Conservation (phyloP, 306 rosid species). For the Quercus cerris region DNA sequence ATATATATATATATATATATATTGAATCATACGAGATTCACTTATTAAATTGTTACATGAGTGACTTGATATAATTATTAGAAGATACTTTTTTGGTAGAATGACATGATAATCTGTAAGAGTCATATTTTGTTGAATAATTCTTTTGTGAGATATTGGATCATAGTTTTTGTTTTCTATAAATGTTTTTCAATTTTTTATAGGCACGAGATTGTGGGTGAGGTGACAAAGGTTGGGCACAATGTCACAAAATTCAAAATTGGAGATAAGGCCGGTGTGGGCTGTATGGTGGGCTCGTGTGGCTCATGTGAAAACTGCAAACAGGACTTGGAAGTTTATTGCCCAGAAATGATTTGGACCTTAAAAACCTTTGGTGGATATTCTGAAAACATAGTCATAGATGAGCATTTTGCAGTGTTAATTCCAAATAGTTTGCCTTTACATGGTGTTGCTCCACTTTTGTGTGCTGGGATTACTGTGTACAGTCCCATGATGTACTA, state of each 20-base stretch:
- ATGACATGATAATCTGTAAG: too few relatives aligned
- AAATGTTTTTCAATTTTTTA: too few relatives aligned
- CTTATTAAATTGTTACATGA: too few relatives aligned
- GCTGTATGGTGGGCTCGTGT: not conserved
- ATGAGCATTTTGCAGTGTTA: not conserved
- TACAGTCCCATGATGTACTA: not conserved
- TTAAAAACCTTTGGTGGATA: not conserved
- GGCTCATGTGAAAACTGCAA: not conserved
- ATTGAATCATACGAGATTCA: too few relatives aligned
- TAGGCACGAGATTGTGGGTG: slow-evolving; percentile 3
- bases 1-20: too few relatives aligned
- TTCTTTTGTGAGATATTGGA: too few relatives aligned
- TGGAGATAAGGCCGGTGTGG: not conserved
- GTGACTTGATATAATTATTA: too few relatives aligned
- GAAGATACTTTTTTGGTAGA: too few relatives aligned
- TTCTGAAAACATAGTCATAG: not conserved
- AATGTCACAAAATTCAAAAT: not conserved
- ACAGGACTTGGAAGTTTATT: not conserved
- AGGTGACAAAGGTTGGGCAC: not conserved
- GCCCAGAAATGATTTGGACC: not conserved
- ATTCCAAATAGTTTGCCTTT: not conserved
- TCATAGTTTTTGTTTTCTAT: too few relatives aligned
- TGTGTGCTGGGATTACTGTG: not conserved
- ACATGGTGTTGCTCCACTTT: not conserved
- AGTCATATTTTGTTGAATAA: too few relatives aligned